Percentiles rank a stretch among this genome's conserved stretches.
These are phyloP conservation scores for Mortierella sp. DNA, from an alignment of 371 early-diverging fungal species.

Conservation along the genomic window DNA sequence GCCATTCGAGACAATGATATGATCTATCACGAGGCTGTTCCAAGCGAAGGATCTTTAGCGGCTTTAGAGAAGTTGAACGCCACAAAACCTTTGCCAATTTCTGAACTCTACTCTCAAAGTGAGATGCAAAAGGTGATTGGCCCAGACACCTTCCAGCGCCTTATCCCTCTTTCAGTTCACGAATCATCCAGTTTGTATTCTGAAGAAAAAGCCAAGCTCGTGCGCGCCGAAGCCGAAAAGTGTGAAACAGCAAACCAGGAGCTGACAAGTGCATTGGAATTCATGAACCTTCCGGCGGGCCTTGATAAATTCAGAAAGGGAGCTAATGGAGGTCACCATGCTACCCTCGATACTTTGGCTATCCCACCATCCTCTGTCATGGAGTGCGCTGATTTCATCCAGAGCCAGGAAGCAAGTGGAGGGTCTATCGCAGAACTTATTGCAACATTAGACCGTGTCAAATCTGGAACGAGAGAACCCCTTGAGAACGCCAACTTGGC, in stretches of 20 bases:
- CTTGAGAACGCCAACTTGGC: constrained; percentile 74
- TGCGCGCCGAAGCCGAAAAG: constrained; percentile 82
- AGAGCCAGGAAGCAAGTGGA: constrained; percentile 60
- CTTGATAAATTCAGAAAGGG: constrained; percentile 79
- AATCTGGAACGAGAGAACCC: constrained; percentile 67
- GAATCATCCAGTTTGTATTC: constrained; percentile 93
- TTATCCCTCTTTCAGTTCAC: constrained; percentile 93
- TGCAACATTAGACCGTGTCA: constrained; percentile 69
- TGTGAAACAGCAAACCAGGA: constrained; percentile 90
- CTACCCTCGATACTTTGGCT: constrained; percentile 66
- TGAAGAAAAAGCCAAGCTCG: constrained; percentile 93
- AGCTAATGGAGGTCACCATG: constrained; percentile 43
- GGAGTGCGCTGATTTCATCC: constrained; percentile 73
- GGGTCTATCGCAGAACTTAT: constrained; percentile 68
- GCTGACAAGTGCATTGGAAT: constrained; percentile 83
- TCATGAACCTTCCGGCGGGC: constrained; percentile 85
- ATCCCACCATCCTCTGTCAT: constrained; percentile 72
- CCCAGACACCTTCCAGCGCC: constrained; percentile 86
- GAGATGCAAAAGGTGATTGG: constrained; percentile 84
- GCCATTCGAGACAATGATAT: constrained; percentile 93
- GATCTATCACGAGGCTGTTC: constrained; percentile 93
- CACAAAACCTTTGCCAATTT: constrained; percentile 82
- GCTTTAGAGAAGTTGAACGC: constrained; percentile 86
- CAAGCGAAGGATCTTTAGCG: constrained; percentile 80
- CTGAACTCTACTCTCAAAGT: constrained; percentile 74